These are phyloP conservation scores for Dictyostelium intermedium DNA, from an alignment of 78 protist genomes.

Conservation along the genomic window DNA sequence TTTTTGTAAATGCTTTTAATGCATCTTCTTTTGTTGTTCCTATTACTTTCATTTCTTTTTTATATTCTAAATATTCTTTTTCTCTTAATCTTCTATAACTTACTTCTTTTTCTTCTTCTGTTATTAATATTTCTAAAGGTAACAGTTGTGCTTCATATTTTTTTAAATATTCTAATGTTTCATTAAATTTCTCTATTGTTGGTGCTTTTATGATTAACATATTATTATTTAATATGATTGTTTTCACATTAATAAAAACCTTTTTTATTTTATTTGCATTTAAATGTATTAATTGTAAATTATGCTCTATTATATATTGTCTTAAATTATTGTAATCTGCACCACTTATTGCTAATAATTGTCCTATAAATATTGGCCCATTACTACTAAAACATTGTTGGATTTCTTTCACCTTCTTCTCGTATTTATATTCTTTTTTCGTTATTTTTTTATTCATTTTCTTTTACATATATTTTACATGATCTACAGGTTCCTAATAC, in stretches of 20 bases:
- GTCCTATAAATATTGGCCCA: background rate
- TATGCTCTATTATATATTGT: background rate
- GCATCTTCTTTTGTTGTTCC: background rate
- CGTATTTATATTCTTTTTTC: background rate
- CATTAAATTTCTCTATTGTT: background rate
- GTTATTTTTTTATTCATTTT: background rate
- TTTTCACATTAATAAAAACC: background rate
- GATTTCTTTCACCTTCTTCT: background rate
- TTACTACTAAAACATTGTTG: background rate
- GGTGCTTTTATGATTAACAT: background rate
- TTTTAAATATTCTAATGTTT: background rate
- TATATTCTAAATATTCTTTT: background rate
- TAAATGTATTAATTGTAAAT: background rate
- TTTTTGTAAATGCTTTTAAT: background rate
- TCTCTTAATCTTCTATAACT: background rate
- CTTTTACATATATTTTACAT: slow-evolving; percentile 14
- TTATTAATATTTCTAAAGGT: background rate
- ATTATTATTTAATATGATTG: background rate
- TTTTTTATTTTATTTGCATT: background rate
- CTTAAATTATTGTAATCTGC: background rate
- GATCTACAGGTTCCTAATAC: slow-evolving; percentile 4
- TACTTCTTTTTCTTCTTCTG: background rate
- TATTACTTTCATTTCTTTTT: background rate
- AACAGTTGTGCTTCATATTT: background rate
- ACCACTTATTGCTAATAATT: background rate